phyloP scores from a whole-genome alignment of 441 rosid species.

The Syzygium syzygioides region DNA sequence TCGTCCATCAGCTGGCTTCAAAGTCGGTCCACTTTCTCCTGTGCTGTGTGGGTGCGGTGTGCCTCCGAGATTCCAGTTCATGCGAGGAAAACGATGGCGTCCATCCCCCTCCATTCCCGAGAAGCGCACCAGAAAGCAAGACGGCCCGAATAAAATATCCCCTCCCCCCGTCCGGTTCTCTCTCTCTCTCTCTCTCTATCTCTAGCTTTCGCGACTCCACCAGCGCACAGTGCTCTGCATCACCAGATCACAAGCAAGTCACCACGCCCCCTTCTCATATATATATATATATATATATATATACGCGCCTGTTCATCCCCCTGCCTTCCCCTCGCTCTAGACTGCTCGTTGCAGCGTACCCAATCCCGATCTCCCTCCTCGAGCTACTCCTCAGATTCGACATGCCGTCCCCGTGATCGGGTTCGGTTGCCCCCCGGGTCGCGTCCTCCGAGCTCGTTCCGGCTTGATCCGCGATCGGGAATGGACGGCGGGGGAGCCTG shows the following conservation, averaged over 20 bases:
- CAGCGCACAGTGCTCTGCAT: not conserved
- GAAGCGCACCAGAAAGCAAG: not conserved
- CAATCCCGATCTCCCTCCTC: not conserved
- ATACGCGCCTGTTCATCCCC: not conserved
- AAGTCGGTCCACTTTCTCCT: not conserved
- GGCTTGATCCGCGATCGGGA: not conserved
- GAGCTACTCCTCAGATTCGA: not conserved
- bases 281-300: not conserved
- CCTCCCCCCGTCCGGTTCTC: too few species aligned
- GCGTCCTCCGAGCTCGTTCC: conserved; percentile 7
- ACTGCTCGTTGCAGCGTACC: not conserved
- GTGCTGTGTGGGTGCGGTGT: not conserved
- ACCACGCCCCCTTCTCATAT: too few species aligned
- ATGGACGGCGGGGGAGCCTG: not conserved
- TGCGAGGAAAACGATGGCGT: conserved; percentile 41
- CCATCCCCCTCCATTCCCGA: conserved; percentile 33
- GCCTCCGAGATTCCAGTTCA: conserved; percentile 26
- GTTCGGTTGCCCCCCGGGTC: not conserved
- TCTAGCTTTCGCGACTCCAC: not conserved
- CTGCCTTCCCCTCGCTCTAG: not conserved
- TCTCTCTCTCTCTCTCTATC: not conserved
- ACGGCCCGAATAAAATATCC: not conserved
- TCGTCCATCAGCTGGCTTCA: not conserved
- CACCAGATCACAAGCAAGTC: not conserved
- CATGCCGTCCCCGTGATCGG: not conserved